Conservation (phyloP, 2,329 filamentous ascomycete genomes). For the Talaromyces sp. region DNA sequence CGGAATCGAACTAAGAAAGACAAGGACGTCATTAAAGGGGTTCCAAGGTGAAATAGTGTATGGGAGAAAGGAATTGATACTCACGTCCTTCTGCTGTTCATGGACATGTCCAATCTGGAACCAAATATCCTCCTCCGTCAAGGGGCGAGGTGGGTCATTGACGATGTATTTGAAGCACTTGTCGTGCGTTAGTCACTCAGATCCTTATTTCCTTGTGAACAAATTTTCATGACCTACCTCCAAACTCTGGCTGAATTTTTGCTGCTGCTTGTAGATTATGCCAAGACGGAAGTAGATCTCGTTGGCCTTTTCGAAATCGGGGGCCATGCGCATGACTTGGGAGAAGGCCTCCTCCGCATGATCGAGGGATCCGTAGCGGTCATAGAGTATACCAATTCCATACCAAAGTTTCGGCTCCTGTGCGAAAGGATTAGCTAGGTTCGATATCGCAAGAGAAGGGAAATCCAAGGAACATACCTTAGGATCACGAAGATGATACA, state of each 20-base stretch:
- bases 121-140: slow-evolving; percentile 98
- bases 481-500: slow-evolving; percentile 89
- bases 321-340: slow-evolving; percentile 98
- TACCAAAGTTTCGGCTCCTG: slow-evolving; percentile 98
- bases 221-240: slow-evolving; percentile 62
- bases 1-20: slow-evolving; percentile 75
- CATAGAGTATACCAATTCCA: slow-evolving; percentile 95
- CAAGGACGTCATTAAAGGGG: not conserved
- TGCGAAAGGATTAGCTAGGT: slow-evolving; percentile 16
- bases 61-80: slow-evolving; percentile 39
- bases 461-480: slow-evolving; percentile 62
- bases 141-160: slow-evolving; percentile 81
- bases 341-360: slow-evolving; percentile 98
- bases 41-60: not conserved
- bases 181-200: not conserved
- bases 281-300: slow-evolving; percentile 98
- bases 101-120: slow-evolving; percentile 99
- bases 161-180: slow-evolving; percentile 99
- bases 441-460: not conserved
- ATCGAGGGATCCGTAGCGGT: slow-evolving; percentile 92
- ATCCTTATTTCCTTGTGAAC: not conserved
- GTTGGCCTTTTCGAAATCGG: slow-evolving; percentile 96
- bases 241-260: slow-evolving; percentile 87
- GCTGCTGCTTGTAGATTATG: slow-evolving; percentile 99
- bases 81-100: slow-evolving; percentile 96